These are phyloP conservation scores for Cydonia oblonga DNA, from an alignment of 331 rosid genomes.

Conservation along the genomic window DNA sequence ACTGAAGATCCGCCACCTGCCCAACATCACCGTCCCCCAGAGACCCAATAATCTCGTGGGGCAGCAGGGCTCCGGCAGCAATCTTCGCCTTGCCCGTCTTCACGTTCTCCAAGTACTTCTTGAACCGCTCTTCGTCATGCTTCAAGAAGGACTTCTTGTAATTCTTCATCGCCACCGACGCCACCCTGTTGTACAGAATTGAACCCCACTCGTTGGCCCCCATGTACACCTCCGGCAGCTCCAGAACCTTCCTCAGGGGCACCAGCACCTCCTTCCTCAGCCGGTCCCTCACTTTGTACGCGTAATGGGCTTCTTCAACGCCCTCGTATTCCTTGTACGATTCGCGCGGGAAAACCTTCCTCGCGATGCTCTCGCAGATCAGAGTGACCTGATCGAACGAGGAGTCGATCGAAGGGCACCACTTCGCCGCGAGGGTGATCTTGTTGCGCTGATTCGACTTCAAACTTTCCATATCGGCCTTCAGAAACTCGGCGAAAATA, in stretches of 20 bases:
- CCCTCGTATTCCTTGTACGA: background rate
- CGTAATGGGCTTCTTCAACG: conserved; percentile 11
- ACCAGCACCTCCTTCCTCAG: conserved; percentile 24
- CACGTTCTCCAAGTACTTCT: background rate
- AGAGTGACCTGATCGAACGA: conserved; percentile 13
- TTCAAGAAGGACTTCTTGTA: conserved; percentile 11
- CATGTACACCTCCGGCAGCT: conserved; percentile 26
- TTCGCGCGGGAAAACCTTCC: background rate
- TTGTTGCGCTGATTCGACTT: background rate
- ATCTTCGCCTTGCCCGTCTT: conserved; percentile 17
- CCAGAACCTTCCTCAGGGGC: conserved; percentile 16
- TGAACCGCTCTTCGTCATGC: background rate
- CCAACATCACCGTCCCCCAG: conserved; percentile 24
- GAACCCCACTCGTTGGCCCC: conserved; percentile 20
- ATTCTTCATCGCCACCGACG: conserved; percentile 23
- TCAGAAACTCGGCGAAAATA: conserved; percentile 26
- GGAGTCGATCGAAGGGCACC: conserved; percentile 30
- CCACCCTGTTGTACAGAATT: conserved; percentile 25
- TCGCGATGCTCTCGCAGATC: background rate
- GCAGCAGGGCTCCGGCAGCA: conserved; percentile 22
- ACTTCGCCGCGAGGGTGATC: conserved; percentile 26
- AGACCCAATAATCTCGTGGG: conserved; percentile 36
- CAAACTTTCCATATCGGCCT: conserved; percentile 18
- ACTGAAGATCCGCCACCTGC: conserved; percentile 52
- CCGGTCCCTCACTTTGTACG: conserved; percentile 20